phyloP scores from a whole-genome alignment of 2,329 filamentous ascomycete genomes.

The Trichophyton mentagrophytes region DNA sequence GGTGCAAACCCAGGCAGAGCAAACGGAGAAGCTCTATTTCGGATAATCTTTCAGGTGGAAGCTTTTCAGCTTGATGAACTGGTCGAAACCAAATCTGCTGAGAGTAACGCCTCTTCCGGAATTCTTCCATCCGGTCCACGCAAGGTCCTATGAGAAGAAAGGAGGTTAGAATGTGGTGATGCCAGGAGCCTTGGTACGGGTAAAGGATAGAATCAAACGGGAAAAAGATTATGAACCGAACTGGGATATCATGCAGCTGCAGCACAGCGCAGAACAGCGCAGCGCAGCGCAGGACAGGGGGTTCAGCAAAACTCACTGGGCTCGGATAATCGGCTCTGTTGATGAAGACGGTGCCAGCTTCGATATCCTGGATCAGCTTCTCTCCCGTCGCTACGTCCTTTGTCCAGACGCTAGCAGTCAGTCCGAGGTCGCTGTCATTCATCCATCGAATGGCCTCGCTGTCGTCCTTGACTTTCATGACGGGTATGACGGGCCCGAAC shows the following conservation, averaged over 20 bases:
- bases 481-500: constrained; percentile 81
- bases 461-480: constrained; percentile 74
- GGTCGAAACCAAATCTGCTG: constrained; percentile 82
- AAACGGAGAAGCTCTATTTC: constrained; percentile 27
- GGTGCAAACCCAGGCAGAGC: too few species aligned
- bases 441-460: constrained; percentile 71
- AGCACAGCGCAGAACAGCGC: too few species aligned
- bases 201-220: constrained; percentile 7
- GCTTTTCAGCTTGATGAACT: constrained; percentile 93
- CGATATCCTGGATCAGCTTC: constrained; percentile 64
- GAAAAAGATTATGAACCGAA: neutral
- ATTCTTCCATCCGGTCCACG: constrained; percentile 98
- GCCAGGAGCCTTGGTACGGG: neutral
- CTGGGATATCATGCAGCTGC: neutral
- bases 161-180: constrained; percentile 11
- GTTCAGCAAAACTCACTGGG: constrained; percentile 51
- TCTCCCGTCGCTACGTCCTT: constrained; percentile 68
- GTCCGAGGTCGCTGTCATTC: constrained; percentile 89
- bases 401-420: constrained; percentile 96
- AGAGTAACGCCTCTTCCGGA: constrained; percentile 85
- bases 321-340: constrained; percentile 88
- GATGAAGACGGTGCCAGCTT: constrained; percentile 91
- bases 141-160: constrained; percentile 54
- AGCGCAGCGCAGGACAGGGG: neutral
- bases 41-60: constrained; percentile 77